A percentile compares a stretch with the other conserved stretches of the same genome.
These are phyloP conservation scores for Citrullus colocynthis DNA, from an alignment of 306 rosid genomes.

Conservation along the genomic window DNA sequence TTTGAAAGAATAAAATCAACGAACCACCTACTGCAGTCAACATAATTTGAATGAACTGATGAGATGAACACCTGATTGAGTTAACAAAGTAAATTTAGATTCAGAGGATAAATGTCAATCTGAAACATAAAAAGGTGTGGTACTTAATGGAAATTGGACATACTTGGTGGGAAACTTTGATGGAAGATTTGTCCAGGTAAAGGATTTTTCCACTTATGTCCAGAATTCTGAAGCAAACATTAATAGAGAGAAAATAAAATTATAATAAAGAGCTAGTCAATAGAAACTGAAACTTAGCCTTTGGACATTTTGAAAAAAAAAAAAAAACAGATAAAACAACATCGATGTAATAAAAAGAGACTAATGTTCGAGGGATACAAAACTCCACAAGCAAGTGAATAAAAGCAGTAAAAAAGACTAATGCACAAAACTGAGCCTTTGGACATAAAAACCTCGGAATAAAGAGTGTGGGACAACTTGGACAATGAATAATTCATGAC, in stretches of 20 bases:
- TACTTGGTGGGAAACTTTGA: constrained; percentile 96
- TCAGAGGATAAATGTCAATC: constrained; percentile 9
- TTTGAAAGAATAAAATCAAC: constrained; percentile 92
- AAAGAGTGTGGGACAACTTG: background rate
- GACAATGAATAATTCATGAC: background rate
- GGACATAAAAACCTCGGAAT: background rate
- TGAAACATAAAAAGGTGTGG: constrained; percentile 4
- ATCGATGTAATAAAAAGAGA: too few species aligned
- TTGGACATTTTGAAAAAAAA: too few species aligned
- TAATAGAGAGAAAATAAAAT: background rate
- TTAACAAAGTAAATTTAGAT: background rate
- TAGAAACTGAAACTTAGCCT: background rate
- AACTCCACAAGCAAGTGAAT: too few species aligned
- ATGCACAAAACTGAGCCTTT: background rate
- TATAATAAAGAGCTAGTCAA: background rate
- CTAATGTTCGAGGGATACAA: too few species aligned
- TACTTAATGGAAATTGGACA: constrained; percentile 88
- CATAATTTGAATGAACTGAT: constrained; percentile 77
- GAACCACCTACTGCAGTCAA: constrained; percentile 96
- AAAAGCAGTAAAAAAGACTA: too few species aligned
- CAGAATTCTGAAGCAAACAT: constrained; percentile 63
- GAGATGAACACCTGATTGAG: constrained; percentile 60
- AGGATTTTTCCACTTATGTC: constrained; percentile 84
- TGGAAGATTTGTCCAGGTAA: constrained; percentile 91
- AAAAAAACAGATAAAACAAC: too few species aligned